These are phyloP conservation scores for Wolfiporia cocos DNA, from an alignment of 1,284 basidiomycete genomes.

Conservation along the genomic window DNA sequence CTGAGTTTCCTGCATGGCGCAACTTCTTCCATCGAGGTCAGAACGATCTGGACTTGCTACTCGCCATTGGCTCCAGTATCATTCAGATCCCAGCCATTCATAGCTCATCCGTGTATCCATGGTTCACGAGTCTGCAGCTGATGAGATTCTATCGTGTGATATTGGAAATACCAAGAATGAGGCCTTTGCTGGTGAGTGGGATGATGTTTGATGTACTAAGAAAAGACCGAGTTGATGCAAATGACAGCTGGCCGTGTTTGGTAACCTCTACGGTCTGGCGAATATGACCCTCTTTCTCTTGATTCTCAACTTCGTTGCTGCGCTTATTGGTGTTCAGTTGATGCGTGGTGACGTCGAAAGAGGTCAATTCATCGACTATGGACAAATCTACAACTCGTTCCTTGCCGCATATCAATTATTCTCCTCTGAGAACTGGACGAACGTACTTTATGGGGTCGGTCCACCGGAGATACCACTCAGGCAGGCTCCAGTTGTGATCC, in stretches of 20 bases:
- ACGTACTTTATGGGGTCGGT: slow-evolving; percentile 70
- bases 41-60: slow-evolving; percentile 77
- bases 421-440: slow-evolving; percentile 94
- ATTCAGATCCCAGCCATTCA: slow-evolving; percentile 85
- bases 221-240: too few relatives aligned
- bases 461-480: slow-evolving; percentile 58
- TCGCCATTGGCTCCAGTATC: slow-evolving; percentile 77
- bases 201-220: too few relatives aligned
- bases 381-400: slow-evolving; percentile 87
- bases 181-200: slow-evolving; percentile 59
- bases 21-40: slow-evolving; percentile 64
- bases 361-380: slow-evolving; percentile 69
- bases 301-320: slow-evolving; percentile 84
- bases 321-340: slow-evolving; percentile 74
- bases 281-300: slow-evolving; percentile 96
- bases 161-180: slow-evolving; percentile 83
- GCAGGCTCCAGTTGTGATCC: slow-evolving; percentile 69
- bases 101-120: slow-evolving; percentile 67
- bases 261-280: slow-evolving; percentile 85
- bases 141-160: slow-evolving; percentile 93
- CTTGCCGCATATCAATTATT: slow-evolving; percentile 90
- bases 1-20: slow-evolving; percentile 80
- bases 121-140: slow-evolving; percentile 91
- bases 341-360: slow-evolving; percentile 74
- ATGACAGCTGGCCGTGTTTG: slow-evolving; percentile 87